Evolutionary conservation across 2,329 filamentous ascomycete species (phyloP), one percentile per base, ranked within the genome.

Genomic region (Chaetothyriales sp.): DNA sequence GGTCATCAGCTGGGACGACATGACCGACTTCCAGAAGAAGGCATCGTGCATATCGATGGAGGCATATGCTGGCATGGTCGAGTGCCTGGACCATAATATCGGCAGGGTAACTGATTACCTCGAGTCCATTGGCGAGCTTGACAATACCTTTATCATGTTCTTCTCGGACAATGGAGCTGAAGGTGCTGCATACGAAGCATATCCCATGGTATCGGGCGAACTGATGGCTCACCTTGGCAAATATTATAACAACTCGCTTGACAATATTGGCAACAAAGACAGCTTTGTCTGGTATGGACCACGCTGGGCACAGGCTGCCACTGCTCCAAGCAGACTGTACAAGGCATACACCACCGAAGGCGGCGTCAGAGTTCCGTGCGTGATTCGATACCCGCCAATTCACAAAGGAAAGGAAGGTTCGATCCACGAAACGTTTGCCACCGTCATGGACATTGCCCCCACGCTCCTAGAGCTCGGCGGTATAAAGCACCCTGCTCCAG

Each of bases 371-470:
- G 63, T 65, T 2, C 68, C 69, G 2, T 62, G 60, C n/a, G 55
- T 70, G 2, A 56, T 67, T 2, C 60, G 62, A 8, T 67, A 65
- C 48, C 61, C 61, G 7, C 51, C 53, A 3, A 18, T 55, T 6
- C 53, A 57, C 42, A 49, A 55, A 43, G 52, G 36, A 3, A 47
- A 54, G 43, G 50, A 55, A 42, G 53, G 51, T 19, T 47, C 51
- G 10, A 62, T 65, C 46, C 59, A 60, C 19, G 53, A 65, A 48
- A 53, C 57, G 2, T 70, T 70, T 49, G 69, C 73, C 2, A 75
- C 72, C 0, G 72, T 74, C 39, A 75, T 75, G 72, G 72, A 76
- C 53, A 65, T 76, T 1, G 66, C 70, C 1, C 73, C 72, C 0
- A 71, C 73, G 1, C 65, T 70, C 20, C 58, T 70, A 3, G 60